Base-by-base conservation (phyloP, 441 rosid species). In the Corymbia citriodora region DNA sequence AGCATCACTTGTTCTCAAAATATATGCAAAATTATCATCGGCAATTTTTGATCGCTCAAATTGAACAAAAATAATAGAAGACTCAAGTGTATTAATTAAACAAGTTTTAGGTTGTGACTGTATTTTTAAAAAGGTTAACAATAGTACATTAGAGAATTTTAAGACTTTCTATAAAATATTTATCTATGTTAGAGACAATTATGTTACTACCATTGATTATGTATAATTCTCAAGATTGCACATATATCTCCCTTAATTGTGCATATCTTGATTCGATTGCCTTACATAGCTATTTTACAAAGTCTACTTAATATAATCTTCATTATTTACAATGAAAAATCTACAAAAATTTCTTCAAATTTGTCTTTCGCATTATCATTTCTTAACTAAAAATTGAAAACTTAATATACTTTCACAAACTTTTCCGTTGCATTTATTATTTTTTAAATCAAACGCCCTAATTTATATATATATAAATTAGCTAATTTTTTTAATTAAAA, bases 21-120 rank as follows among this genome's bases (percentile, higher is more conserved):
- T 31, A 63, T 63, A 63, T 0, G 0, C 0, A 29, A 63, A 31
- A 13, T 6, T 0, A 63, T 14, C 54, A 53, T 14, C 15, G 15
- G 18, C 70, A 29, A 63, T 63, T 63, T 63, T n/a, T 14, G 9
- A 63, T 63, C 18, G 13, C 2, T 63, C 0, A 0, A 29, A 63
- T 16, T 63, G 29, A 31, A 63, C 33, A 29, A n/a, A 63, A 63
- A 29, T 8, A 63, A 63, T 13, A 63, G 6, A 63, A 63, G 17
- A 29, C 36, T 7, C 7, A 0, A 59, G n/a, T 57, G n/a, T 59
- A 59, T 13, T 59, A 59, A 25, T 25, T 59, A 14, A 59, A 25
- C 65, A 25, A 59, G 65, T 59, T 59, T 59, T 59, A 59, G 65
- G n/a, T 10, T 4, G 0, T 59, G 65, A 59, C 3, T 59, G 14